Evolutionary conservation across 768 basidiomycete species (phyloP), one percentile per base, ranked within the genome.

Genomic region (Suillus plorans): DNA sequence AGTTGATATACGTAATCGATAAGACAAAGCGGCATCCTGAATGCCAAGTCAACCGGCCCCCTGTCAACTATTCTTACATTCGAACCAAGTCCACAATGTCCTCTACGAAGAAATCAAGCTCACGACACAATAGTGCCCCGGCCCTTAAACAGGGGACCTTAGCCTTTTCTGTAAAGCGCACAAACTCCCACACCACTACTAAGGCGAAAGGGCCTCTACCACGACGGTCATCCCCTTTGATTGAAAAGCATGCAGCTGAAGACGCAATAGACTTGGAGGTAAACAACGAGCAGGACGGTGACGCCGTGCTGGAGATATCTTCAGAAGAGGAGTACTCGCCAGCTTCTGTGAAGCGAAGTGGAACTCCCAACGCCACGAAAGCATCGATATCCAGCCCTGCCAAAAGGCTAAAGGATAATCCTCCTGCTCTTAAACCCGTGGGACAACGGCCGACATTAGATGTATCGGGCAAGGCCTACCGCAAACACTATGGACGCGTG

Each of bases 401-500:
- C n/a, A 62, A 57, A 34, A 58, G 2, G 59, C 59, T 57, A 41
- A 69, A 49, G 58, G 55, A 70, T 62, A 63, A 61, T 14, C 49
- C 58, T 1, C 22, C 63, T 28, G 57, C 45, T n/a, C 18, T 42
- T 18, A 34, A 36, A 41, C 45, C 53, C 20, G 65, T 13, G 28
- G 64, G 60, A 14, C 61, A 69, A 63, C 69, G 65, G 49, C 68
- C 70, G 58, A 68, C 37, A 22, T 76, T 82, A 8, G 79, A 83
- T 49, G 73, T 85, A 42, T 74, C 85, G 55, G 80, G 80, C 25
- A 85, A 84, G 62, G 80, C 75, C 60, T 93, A 86, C 79, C 77
- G 75, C n/a, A 79, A 80, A 60, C 76, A 86, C 22, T 82, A 83
- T 71, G 79, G 71, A 31, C 79, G 79, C 45, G 83, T 84, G 5